Evolutionary conservation across 148 eudicot species (phyloP), one percentile per base, ranked within the genome.

Genomic region (Diospyros kaki): DNA sequence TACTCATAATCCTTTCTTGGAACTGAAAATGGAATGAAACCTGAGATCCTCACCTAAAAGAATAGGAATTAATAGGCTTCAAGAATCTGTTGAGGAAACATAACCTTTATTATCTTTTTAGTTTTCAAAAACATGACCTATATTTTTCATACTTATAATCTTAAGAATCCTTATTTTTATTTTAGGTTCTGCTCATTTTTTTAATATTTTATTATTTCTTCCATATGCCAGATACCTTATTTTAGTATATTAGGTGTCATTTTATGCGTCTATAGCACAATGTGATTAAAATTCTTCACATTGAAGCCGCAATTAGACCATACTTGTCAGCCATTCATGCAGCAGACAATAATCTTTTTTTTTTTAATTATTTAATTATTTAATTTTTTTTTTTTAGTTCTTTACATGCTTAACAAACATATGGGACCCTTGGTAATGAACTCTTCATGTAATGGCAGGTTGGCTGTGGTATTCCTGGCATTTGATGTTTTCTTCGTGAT

Each of bases 401-500:
- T 2, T 18, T 18, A 13, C 38, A 6, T 51, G 58, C 11, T 53
- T 68, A 51, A 68, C n/a, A 50, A 68, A 58, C 18, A 38, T 45
- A 70, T 64, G 54, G 61, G 45, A 45, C 48, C 68, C 66, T 72
- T 55, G 40, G 9, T 58, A 17, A n/a, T 54, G 55, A 28, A 48
- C 64, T 17, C 55, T 15, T 66, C 72, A 66, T 28, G 28, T 28
- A 28, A 28, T 28, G 28, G 86, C 88, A 91, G 90, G 92, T 81
- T 82, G 62, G 82, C 95, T n/a, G 94, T 90, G 80, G 84, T 84
- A 6, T 90, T 84, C 71, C 78, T 91, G 72, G 89, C 89, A 45
- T 85, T 86, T 11, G 90, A 86, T 69, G 89, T 87, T 72, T 84
- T 91, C 80, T 86, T 90, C 64, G 83, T 88, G 86, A 77, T 88